These are phyloP conservation scores for Dryas alaskensis DNA, from an alignment of 306 rosid genomes.

Conservation along the genomic window DNA sequence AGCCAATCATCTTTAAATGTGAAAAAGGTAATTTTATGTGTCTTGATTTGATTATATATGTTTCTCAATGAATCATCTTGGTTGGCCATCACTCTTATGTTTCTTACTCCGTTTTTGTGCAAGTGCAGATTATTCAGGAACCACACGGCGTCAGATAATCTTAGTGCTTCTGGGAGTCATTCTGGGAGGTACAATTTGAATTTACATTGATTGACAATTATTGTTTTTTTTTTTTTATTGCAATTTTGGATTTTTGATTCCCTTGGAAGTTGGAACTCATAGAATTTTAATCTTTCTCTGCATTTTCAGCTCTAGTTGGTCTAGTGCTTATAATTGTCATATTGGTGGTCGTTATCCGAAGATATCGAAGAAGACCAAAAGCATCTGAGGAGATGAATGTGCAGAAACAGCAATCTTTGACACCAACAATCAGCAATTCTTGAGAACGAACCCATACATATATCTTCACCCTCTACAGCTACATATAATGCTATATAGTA, in stretches of 20 bases:
- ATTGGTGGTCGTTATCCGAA: constrained; percentile 8
- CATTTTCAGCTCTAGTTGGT: neutral
- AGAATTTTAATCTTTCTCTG: neutral
- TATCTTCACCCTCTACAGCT: neutral
- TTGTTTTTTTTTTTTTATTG: neutral
- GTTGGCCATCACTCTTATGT: no score
- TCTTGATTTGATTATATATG: no score
- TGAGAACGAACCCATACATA: neutral
- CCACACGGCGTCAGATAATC: neutral
- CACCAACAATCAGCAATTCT: neutral
- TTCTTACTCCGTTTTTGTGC: neutral
- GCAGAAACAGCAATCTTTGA: neutral
- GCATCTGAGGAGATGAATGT: neutral
- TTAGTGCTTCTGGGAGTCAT: neutral
- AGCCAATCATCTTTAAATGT: constrained; percentile 1
- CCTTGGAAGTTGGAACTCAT: neutral
- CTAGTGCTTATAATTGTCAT: neutral
- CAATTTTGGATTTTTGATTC: neutral
- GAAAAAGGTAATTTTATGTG: neutral
- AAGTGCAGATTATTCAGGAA: neutral
- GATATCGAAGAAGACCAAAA: neutral
- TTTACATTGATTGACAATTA: neutral
- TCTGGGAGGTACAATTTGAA: neutral
- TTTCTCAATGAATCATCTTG: no score
- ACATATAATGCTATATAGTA: neutral